phyloP scores from a whole-genome alignment of 148 eudicot species.

The Polygonum aviculare region DNA sequence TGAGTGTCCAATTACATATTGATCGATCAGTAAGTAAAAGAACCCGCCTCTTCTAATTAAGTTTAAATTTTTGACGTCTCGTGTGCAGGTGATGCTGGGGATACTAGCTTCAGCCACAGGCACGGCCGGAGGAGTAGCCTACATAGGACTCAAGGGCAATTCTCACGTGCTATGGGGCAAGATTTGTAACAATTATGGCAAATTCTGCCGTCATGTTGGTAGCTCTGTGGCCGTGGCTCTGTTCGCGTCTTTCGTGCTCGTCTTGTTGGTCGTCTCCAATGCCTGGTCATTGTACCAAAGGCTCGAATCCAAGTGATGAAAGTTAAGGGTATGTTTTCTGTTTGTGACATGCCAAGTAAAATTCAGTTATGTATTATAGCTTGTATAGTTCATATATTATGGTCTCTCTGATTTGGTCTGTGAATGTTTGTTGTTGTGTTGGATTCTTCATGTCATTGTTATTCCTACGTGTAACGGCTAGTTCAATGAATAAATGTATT shows the following conservation, averaged over 20 bases:
- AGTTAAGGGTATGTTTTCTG: no score
- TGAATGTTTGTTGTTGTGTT: not conserved
- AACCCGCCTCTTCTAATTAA: not conserved
- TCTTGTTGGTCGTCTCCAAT: conserved; percentile 45
- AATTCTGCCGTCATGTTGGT: conserved; percentile 44
- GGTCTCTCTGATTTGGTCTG: not conserved
- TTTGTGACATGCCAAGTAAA: no score
- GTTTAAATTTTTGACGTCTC: no score
- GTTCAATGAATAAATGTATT: not conserved
- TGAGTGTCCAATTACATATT: not conserved
- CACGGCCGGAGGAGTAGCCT: conserved; percentile 49
- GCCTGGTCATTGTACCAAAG: conserved; percentile 30
- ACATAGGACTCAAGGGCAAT: conserved; percentile 51
- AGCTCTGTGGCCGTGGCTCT: conserved; percentile 34
- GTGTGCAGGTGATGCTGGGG: conserved; percentile 54
- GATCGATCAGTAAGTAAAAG: not conserved
- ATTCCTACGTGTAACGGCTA: not conserved
- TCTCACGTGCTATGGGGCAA: conserved; percentile 36
- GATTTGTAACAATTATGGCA: conserved; percentile 37
- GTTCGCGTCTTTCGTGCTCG: conserved; percentile 38
- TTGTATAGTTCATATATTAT: no score
- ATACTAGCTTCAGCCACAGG: conserved; percentile 64
- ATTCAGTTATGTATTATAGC: no score
- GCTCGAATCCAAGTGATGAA: not conserved
- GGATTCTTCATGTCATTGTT: not conserved